Evolutionary conservation across 73 alveolate species (phyloP).

Genomic region (Uronychia setigera): DNA sequence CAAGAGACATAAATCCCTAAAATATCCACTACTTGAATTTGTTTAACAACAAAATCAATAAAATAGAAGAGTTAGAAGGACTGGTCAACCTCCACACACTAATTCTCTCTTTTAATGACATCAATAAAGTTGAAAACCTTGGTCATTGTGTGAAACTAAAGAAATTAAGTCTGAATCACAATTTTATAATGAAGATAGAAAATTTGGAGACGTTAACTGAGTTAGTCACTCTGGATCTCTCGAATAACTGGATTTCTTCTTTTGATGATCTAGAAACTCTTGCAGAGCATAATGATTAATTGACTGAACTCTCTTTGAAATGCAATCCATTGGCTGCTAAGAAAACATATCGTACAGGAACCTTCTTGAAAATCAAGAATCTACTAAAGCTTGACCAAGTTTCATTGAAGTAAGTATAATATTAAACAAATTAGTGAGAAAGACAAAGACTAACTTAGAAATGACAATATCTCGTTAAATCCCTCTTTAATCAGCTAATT

Average conservation of each 20-base stretch:
- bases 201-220: conserved; percentile 64
- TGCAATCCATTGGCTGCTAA: conserved; percentile 81
- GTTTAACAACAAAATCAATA: conserved; percentile 83
- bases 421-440: conserved; percentile 25
- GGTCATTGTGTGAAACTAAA: conserved; percentile 69
- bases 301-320: conserved; percentile 52
- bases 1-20: conserved; percentile 47
- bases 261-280: neutral
- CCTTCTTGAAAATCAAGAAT: conserved; percentile 32
- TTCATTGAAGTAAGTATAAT: neutral
- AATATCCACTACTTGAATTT: conserved; percentile 82
- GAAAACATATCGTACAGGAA: conserved; percentile 47
- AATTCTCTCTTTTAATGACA: conserved; percentile 89
- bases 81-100: conserved; percentile 83
- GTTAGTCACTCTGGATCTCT: conserved; percentile 64
- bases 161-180: conserved; percentile 85
- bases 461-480: conserved; percentile 16
- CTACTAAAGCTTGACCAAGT: conserved; percentile 54
- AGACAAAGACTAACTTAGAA: conserved; percentile 44
- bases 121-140: conserved; percentile 84
- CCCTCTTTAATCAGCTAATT: conserved; percentile 23
- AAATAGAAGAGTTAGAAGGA: conserved; percentile 79
- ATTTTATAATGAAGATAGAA: conserved; percentile 85
- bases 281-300: neutral
- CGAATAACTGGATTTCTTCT: conserved; percentile 46